Conservation (phyloP, 1,284 basidiomycete species). For the Microbotryum saponariae region DNA sequence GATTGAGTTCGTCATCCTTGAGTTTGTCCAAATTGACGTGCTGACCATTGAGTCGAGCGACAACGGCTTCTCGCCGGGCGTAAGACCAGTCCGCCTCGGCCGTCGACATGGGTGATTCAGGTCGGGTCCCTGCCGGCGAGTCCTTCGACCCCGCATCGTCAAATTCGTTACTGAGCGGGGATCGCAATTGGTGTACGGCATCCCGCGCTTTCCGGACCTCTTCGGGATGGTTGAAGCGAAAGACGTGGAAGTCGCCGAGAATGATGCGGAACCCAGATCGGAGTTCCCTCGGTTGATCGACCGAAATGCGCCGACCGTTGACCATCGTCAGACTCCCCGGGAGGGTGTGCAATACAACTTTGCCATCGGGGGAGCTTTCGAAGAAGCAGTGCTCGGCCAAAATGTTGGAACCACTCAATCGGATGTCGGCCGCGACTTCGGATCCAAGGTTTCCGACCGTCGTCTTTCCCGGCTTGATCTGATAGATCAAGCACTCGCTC, state of each 20-base stretch:
- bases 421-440: constrained; percentile 73
- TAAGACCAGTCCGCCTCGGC: constrained; percentile 78
- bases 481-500: constrained; percentile 43
- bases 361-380: constrained; percentile 51
- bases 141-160: constrained; percentile 20
- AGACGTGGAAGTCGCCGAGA: constrained; percentile 93
- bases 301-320: constrained; percentile 78
- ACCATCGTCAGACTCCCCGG: constrained; percentile 79
- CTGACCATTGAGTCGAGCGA: constrained; percentile 64
- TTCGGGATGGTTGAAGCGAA: constrained; percentile 93
- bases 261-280: constrained; percentile 93
- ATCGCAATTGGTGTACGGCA: constrained; percentile 53
- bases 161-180: constrained; percentile 33
- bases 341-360: constrained; percentile 67
- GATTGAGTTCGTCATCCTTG: constrained; percentile 86
- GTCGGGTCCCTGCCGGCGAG: constrained; percentile 46
- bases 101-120: constrained; percentile 66
- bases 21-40: constrained; percentile 82
- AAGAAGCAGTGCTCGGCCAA: constrained; percentile 86
- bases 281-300: constrained; percentile 67
- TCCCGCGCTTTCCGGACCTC: constrained; percentile 84
- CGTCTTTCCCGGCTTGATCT: constrained; percentile 80
- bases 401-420: constrained; percentile 86
- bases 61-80: constrained; percentile 81
- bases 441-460: constrained; percentile 76